Percentiles rank a stretch among this genome's conserved stretches.
Conservation (phyloP, 169 alveolate genomes). For the Perkinsus olseni region DNA sequence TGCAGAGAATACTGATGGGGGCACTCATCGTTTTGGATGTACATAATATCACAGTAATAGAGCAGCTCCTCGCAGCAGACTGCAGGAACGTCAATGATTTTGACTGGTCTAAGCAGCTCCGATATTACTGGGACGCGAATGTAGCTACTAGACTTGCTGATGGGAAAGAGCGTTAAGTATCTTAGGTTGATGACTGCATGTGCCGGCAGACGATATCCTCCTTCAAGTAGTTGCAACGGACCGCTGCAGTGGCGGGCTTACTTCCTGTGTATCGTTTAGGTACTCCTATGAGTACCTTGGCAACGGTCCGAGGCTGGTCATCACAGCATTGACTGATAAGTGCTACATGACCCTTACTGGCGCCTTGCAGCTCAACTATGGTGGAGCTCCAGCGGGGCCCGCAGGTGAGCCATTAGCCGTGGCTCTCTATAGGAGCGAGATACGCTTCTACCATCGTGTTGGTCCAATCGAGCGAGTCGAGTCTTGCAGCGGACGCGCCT, state of each 20-base stretch:
- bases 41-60: constrained; percentile 8
- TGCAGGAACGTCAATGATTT: constrained; percentile 79
- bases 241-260: not conserved
- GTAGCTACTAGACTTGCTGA: not conserved
- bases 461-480: too few species aligned
- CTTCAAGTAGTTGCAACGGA: not conserved
- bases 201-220: constrained; percentile 20
- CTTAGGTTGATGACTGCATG: constrained; percentile 55
- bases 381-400: constrained; percentile 87
- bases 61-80: constrained; percentile 84
- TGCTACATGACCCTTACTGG: constrained; percentile 84
- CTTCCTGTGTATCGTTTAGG: constrained; percentile 64
- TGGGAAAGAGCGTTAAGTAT: not conserved
- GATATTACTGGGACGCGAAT: constrained; percentile 69
- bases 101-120: constrained; percentile 88
- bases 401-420: constrained; percentile 45
- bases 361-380: constrained; percentile 78
- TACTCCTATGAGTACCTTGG: constrained; percentile 86
- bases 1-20: constrained; percentile 68
- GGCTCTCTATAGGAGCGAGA: not conserved
- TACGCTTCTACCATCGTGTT: too few species aligned
- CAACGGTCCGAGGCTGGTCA: constrained; percentile 79
- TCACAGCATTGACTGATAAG: constrained; percentile 90
- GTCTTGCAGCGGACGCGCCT: too few species aligned
- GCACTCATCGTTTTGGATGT: constrained; percentile 55